A percentile compares a stretch with the other conserved stretches of the same genome.
Conservation (phyloP, 164 flowering plant genomes). For the Nelumbo lutea region DNA sequence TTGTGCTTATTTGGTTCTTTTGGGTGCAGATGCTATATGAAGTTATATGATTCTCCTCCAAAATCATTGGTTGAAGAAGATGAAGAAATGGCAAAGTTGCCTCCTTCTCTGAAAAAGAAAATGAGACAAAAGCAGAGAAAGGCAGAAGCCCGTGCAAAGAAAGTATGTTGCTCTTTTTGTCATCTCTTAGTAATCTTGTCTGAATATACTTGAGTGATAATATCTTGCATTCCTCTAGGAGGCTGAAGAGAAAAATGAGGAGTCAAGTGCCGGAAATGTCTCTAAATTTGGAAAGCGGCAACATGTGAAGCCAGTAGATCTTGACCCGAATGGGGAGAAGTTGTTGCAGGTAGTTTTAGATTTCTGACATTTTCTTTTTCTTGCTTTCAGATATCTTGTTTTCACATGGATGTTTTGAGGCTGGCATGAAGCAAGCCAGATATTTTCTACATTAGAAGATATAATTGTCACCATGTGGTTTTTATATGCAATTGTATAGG, state of each 20-base stretch:
- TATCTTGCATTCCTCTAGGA: constrained; percentile 43
- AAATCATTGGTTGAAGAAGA: constrained; percentile 80
- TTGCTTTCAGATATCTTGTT: not conserved
- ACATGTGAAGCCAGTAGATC: constrained; percentile 75
- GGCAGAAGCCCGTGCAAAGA: constrained; percentile 97
- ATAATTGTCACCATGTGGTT: not conserved
- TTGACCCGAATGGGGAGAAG: constrained; percentile 90
- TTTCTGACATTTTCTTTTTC: not conserved
- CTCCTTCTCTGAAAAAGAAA: constrained; percentile 93
- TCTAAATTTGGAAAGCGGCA: constrained; percentile 72
- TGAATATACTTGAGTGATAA: constrained; percentile 1
- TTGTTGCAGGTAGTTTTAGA: constrained; percentile 66
- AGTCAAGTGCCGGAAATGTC: constrained; percentile 41
- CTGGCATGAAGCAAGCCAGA: not conserved
- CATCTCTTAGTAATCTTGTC: not conserved
- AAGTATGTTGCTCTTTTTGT: constrained; percentile 36
- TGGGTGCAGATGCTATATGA: constrained; percentile 79
- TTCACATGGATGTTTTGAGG: not conserved
- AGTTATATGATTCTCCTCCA: constrained; percentile 76
- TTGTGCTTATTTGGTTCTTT: constrained; percentile 1
- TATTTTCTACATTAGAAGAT: not conserved
- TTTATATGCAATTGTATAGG: constrained; percentile 31
- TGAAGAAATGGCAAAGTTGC: constrained; percentile 76
- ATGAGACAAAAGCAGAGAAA: constrained; percentile 89
- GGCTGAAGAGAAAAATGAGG: constrained; percentile 79